These are phyloP conservation scores for Datura wrightii DNA, from an alignment of 257 asterid genomes.

Conservation along the genomic window DNA sequence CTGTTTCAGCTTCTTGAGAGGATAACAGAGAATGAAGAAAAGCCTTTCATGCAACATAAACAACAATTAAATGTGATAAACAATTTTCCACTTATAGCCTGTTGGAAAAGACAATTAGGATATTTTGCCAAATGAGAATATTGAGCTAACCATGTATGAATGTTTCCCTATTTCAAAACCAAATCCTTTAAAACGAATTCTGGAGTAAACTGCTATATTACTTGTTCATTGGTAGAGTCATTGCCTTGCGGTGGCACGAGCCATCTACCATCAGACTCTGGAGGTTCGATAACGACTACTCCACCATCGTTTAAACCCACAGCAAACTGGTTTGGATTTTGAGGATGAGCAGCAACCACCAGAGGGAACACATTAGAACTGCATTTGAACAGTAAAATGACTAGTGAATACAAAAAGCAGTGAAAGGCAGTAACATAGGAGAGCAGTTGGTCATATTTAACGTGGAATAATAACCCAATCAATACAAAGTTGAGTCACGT, in stretches of 20 bases:
- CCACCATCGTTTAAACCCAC: conserved; percentile 69
- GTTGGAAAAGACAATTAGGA: neutral
- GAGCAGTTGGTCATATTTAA: no score
- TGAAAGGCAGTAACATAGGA: neutral
- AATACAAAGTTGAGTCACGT: neutral
- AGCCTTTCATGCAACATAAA: conserved; percentile 8
- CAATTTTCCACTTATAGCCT: neutral
- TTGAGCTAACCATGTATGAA: neutral
- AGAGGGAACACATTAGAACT: conserved; percentile 50
- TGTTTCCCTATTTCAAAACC: neutral
- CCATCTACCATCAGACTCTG: conserved; percentile 55
- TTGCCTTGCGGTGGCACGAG: neutral
- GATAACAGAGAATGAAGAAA: neutral
- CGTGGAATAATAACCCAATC: no score
- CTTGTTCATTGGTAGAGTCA: neutral
- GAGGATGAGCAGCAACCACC: conserved; percentile 75
- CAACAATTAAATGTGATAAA: neutral
- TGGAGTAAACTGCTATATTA: neutral
- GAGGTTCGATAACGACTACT: conserved; percentile 64
- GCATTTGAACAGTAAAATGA: conserved; percentile 34
- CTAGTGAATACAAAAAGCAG: conserved; percentile 5
- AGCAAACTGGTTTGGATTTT: conserved; percentile 66
- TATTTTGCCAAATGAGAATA: neutral
- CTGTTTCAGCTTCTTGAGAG: neutral
- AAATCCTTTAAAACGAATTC: neutral